phyloP scores from a whole-genome alignment of 108 stramenopile genomes.

The Pseudonitzschia delicatissima region DNA sequence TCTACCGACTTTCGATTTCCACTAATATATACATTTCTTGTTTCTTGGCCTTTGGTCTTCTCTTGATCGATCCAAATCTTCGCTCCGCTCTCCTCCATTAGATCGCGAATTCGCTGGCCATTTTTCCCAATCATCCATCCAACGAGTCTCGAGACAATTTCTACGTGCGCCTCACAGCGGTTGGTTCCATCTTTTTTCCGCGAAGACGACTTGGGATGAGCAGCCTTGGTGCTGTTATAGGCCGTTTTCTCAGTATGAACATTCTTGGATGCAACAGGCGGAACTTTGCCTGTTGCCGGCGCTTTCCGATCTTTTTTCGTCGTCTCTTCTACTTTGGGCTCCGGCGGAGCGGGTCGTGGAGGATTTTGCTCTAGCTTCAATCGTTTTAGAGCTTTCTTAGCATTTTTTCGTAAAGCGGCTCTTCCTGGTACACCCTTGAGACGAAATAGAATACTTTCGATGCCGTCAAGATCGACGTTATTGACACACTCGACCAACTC shows the following conservation, averaged over 20 bases:
- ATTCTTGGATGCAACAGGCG: not conserved
- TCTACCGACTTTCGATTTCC: constrained; percentile 75
- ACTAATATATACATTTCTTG: constrained; percentile 83
- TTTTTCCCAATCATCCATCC: constrained; percentile 92
- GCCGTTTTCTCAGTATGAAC: not conserved
- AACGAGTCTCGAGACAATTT: constrained; percentile 74
- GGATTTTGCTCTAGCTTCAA: constrained; percentile 46
- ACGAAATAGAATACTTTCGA: constrained; percentile 65
- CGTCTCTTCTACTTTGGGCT: constrained; percentile 27
- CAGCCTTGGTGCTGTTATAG: not conserved
- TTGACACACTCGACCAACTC: constrained; percentile 52
- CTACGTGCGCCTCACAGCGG: constrained; percentile 59
- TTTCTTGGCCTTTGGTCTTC: constrained; percentile 62
- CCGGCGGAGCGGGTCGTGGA: constrained; percentile 6
- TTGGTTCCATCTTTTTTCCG: constrained; percentile 12
- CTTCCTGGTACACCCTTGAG: constrained; percentile 84
- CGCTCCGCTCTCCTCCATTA: constrained; percentile 89
- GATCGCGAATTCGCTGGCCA: constrained; percentile 81
- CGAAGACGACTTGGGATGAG: constrained; percentile 3
- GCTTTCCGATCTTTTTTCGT: constrained; percentile 5
- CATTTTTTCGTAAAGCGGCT: constrained; percentile 83
- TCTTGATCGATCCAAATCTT: constrained; percentile 94
- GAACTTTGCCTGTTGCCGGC: not conserved
- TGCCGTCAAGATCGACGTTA: constrained; percentile 59
- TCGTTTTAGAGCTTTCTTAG: constrained; percentile 86